phyloP scores from a whole-genome alignment of 148 eudicot species.

The Tetragonia tetragonoides region DNA sequence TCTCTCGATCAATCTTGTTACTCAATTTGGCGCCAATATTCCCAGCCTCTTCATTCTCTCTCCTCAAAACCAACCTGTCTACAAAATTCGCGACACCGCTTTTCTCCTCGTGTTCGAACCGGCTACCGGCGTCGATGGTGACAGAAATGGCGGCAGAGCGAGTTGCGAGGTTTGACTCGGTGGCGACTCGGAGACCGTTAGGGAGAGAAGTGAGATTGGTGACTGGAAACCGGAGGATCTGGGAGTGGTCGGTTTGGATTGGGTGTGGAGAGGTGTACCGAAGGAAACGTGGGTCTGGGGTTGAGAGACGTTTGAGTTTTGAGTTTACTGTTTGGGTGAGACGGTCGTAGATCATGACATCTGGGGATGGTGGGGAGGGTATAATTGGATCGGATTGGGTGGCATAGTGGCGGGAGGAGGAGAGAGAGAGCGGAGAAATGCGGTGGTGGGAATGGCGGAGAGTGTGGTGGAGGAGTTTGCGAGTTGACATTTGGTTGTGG shows the following conservation, averaged over 20 bases:
- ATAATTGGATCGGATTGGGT: conserved; percentile 23
- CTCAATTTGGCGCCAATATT: conserved; percentile 46
- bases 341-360: conserved; percentile 43
- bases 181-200: conserved; percentile 73
- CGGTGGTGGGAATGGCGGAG: conserved; percentile 25
- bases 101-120: conserved; percentile 52
- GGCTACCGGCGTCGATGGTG: conserved; percentile 50
- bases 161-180: conserved; percentile 54
- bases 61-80: conserved; percentile 43
- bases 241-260: conserved; percentile 33
- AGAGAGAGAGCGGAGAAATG: conserved; percentile 1
- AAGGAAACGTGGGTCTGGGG: conserved; percentile 42
- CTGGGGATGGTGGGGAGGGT: conserved; percentile 33
- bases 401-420: conserved; percentile 20
- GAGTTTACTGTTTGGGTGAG: conserved; percentile 36
- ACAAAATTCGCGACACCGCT: conserved; percentile 51
- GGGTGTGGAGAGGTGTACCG: conserved; percentile 41
- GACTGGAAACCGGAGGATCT: conserved; percentile 47
- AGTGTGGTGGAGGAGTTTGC: conserved; percentile 24
- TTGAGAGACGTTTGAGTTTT: conserved; percentile 32
- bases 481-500: conserved; percentile 31
- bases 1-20: conserved; percentile 41
- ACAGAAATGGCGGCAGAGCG: conserved; percentile 43
- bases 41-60: conserved; percentile 39
- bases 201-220: conserved; percentile 60